Conservation (phyloP, 257 asterid species). For the Plantago major region DNA sequence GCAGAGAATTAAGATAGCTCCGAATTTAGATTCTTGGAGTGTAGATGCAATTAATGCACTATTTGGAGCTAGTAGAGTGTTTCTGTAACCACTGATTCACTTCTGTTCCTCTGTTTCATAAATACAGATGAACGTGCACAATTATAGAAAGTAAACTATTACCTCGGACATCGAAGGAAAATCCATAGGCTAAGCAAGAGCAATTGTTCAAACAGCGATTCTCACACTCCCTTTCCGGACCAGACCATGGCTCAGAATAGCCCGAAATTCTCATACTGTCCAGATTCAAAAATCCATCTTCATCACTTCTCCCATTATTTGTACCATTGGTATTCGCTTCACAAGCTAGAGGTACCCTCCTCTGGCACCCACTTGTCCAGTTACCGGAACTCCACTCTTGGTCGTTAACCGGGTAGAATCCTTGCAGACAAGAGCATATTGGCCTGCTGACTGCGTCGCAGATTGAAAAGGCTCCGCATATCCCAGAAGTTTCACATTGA, state of each 20-base stretch:
- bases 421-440: slow-evolving; percentile 44
- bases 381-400: slow-evolving; percentile 38
- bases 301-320: not conserved
- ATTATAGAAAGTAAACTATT: too few relatives aligned
- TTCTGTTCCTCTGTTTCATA: too few relatives aligned
- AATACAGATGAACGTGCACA: too few relatives aligned
- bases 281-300: slow-evolving; percentile 37
- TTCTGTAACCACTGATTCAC: too few relatives aligned
- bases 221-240: slow-evolving; percentile 25
- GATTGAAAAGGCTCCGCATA: slow-evolving; percentile 30
- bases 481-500: slow-evolving; percentile 17
- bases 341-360: slow-evolving; percentile 34
- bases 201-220: slow-evolving; percentile 32
- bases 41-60: too few relatives aligned
- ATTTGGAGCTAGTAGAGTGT: too few relatives aligned
- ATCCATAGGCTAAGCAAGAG: slow-evolving; percentile 42
- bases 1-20: too few relatives aligned
- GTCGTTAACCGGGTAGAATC: slow-evolving; percentile 29
- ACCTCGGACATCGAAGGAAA: slow-evolving; percentile 4
- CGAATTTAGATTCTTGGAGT: too few relatives aligned
- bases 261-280: slow-evolving; percentile 31
- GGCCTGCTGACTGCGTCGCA: slow-evolving; percentile 30
- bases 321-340: not conserved
- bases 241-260: slow-evolving; percentile 13
- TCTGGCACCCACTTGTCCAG: slow-evolving; percentile 50